Percentiles rank a stretch among this genome's conserved stretches.
Evolutionary conservation across 2,329 filamentous ascomycete genomes (phyloP).

Genomic region (Lasiodiplodia gonubiensis): DNA sequence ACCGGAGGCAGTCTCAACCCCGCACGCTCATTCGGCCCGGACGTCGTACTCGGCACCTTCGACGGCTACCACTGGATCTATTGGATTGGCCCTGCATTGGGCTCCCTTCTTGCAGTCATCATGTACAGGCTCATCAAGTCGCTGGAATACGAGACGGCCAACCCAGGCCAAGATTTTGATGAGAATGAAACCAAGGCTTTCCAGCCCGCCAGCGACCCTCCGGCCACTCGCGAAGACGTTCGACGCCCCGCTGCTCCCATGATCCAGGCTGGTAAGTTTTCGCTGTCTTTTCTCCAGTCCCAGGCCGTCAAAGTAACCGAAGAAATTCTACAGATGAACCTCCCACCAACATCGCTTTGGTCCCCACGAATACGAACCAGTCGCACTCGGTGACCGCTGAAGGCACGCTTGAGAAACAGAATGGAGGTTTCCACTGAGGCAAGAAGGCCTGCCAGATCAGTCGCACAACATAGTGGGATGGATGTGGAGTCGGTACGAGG

Average conservation of each 20-base stretch:
- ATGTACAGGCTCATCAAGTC: conserved; percentile 49
- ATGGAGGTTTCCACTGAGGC: neutral
- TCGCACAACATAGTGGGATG: no score
- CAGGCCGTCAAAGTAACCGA: neutral
- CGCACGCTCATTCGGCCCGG: conserved; percentile 53
- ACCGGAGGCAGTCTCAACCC: conserved; percentile 55
- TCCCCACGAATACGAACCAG: neutral
- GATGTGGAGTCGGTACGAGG: no score
- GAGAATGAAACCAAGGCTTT: conserved; percentile 31
- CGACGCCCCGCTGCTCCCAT: neutral
- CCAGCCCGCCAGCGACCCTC: neutral
- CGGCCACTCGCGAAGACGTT: neutral
- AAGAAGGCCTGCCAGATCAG: neutral
- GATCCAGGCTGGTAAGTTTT: neutral
- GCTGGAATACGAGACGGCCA: conserved; percentile 50
- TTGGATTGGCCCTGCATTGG: conserved; percentile 53
- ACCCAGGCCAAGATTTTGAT: conserved; percentile 48
- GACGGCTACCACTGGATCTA: conserved; percentile 55
- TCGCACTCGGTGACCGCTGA: neutral
- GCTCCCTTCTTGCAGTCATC: conserved; percentile 44
- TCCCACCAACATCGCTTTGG: neutral
- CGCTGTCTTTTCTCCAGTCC: neutral
- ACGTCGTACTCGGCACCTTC: conserved; percentile 48
- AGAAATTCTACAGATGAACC: neutral
- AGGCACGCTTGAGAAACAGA: neutral